Conservation (phyloP, 192 early-diverging fungal species). For the Backusella morwellensis region DNA sequence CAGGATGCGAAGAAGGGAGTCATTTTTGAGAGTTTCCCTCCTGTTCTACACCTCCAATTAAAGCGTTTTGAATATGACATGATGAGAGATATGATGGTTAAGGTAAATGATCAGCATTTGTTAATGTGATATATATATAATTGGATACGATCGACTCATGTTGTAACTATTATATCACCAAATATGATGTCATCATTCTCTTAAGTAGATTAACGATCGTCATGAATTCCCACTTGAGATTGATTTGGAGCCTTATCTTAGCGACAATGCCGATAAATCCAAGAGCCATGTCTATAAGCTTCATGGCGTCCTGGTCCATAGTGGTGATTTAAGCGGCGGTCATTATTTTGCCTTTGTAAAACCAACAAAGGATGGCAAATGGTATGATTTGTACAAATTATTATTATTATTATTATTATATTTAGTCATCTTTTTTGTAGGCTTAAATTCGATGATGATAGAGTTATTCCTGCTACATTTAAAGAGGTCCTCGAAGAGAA, state of each 20-base stretch:
- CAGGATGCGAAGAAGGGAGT: slow-evolving; percentile 97
- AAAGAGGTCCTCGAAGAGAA: slow-evolving; percentile 93
- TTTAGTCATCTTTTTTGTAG: background rate
- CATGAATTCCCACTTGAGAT: slow-evolving; percentile 89
- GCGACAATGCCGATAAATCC: slow-evolving; percentile 59
- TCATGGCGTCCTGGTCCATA: slow-evolving; percentile 95
- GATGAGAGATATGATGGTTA: slow-evolving; percentile 84
- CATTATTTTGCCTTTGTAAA: slow-evolving; percentile 93
- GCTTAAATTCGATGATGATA: slow-evolving; percentile 95
- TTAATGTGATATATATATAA: background rate
- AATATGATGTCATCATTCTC: background rate
- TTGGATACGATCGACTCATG: background rate
- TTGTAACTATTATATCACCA: background rate
- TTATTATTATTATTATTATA: no score
- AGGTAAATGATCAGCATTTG: slow-evolving; percentile 43
- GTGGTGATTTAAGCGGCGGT: slow-evolving; percentile 88
- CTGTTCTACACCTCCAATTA: slow-evolving; percentile 93
- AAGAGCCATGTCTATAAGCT: slow-evolving; percentile 74
- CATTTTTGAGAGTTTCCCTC: slow-evolving; percentile 90
- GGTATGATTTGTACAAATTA: slow-evolving; percentile 39
- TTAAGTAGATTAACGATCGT: slow-evolving; percentile 84
- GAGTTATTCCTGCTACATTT: slow-evolving; percentile 75
- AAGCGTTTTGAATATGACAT: slow-evolving; percentile 99
- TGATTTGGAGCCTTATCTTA: slow-evolving; percentile 81
- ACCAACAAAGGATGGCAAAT: slow-evolving; percentile 74